Evolutionary conservation across 495 filamentous ascomycete species (phyloP).

Genomic region (Hamigera avellanea): DNA sequence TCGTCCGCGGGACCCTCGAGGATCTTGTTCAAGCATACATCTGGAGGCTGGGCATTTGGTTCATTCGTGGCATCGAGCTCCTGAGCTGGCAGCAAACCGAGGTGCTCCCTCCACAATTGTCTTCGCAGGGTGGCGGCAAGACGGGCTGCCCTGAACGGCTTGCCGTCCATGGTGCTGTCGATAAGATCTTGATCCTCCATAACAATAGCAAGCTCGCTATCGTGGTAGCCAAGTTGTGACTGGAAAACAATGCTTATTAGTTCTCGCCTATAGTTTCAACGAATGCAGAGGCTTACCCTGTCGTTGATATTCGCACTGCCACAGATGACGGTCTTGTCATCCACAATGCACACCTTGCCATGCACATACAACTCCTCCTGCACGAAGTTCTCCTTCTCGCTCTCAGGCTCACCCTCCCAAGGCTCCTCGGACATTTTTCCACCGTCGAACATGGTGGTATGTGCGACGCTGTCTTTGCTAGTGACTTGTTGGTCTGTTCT

Average conservation of each 20-base stretch:
- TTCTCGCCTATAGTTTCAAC: background rate
- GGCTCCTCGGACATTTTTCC: slow-evolving; percentile 53
- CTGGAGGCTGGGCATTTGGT: slow-evolving; percentile 73
- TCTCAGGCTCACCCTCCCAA: slow-evolving; percentile 60
- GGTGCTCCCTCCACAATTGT: slow-evolving; percentile 85
- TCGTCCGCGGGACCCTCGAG: slow-evolving; percentile 54
- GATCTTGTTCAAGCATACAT: slow-evolving; percentile 58
- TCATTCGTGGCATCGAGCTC: slow-evolving; percentile 56
- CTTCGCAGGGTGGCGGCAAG: slow-evolving; percentile 73
- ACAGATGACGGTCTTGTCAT: slow-evolving; percentile 72
- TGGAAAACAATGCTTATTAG: too few relatives aligned
- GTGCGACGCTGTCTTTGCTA: slow-evolving; percentile 59
- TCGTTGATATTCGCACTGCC: slow-evolving; percentile 91
- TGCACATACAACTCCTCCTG: slow-evolving; percentile 95
- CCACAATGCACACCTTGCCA: slow-evolving; percentile 76
- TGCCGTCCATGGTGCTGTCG: slow-evolving; percentile 64
- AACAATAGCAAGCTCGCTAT: slow-evolving; percentile 85
- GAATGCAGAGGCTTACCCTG: slow-evolving; percentile 34
- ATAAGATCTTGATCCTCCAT: slow-evolving; percentile 78
- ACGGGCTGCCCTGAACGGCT: slow-evolving; percentile 59
- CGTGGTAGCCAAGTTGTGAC: slow-evolving; percentile 80
- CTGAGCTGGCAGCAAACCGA: slow-evolving; percentile 72
- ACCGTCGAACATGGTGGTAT: slow-evolving; percentile 66
- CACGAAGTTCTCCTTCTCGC: slow-evolving; percentile 75
- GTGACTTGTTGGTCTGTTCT: slow-evolving; percentile 23